phyloP scores from a whole-genome alignment of 148 eudicot species.

The Cornus controversa region DNA sequence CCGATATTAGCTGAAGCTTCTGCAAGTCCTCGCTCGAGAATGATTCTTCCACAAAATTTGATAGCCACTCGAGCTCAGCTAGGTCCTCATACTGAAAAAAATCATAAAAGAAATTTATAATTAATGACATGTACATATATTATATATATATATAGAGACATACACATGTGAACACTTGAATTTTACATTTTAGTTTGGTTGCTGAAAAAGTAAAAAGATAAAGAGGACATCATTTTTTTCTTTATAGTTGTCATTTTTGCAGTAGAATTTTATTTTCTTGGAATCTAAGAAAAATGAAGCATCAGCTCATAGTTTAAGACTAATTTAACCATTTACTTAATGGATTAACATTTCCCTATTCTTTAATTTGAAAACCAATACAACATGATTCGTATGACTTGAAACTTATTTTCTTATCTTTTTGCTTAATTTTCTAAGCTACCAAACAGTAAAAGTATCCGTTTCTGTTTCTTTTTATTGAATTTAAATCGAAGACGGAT shows the following conservation, averaged over 20 bases:
- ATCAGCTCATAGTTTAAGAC: no score
- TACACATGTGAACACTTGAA: neutral
- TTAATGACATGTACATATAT: neutral
- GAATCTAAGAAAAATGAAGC: no score
- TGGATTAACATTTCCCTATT: no score
- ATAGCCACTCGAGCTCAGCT: constrained; percentile 95
- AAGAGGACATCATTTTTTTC: no score
- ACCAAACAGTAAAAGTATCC: neutral
- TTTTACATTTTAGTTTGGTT: neutral
- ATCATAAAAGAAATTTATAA: neutral
- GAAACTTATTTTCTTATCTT: neutral
- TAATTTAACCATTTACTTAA: no score
- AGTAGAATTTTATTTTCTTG: no score
- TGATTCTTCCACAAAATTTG: constrained; percentile 88
- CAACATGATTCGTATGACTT: no score
- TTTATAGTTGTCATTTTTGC: no score
- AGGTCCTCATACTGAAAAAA: constrained; percentile 68
- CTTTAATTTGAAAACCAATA: no score
- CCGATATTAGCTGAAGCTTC: constrained; percentile 63
- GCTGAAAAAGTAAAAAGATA: neutral
- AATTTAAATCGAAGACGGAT: no score
- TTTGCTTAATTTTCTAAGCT: neutral
- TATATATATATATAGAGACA: neutral
- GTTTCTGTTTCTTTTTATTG: no score
- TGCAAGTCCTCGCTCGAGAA: constrained; percentile 83